Evolutionary conservation across 345 rosid species (phyloP), one percentile per base, ranked within the genome.

Genomic region (Kernera saxatilis): DNA sequence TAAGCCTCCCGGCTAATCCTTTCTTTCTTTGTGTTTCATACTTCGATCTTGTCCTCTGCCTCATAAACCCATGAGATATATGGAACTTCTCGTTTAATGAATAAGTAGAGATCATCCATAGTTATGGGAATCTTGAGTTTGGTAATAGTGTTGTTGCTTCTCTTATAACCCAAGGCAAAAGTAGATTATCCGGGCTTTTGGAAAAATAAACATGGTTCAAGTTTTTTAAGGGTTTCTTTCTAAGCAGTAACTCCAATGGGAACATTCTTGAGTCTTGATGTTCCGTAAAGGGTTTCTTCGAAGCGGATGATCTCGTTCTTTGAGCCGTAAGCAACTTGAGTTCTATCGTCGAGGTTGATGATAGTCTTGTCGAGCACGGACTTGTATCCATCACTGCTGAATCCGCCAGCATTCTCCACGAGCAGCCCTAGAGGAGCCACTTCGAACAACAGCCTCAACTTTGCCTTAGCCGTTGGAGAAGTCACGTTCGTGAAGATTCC

Each of bases 281-380:
- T 78, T 41, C 99, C 99, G 11, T 91, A 87, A 53, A 94, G 79
- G 55, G 84, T 89, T 78, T 94, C 97, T 81, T 91, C 97, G 8
- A 94, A 91, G 1, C 97, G 86, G 56, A 91, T 84, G 41, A 94
- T 87, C 85, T 94, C 99, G 1, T 88, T 78, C 88, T 94, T 91
- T 18, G 97, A 94, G 4, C 99, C 97, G 52, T 88, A 94, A 11
- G 97, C 99, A 14, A 94, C 97, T 84, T 94, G 99, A 57, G 97
- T 92, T 83, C 98, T 84, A 17, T 92, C 98, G n/a, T 89, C 98
- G 8, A 92, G 91, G 74, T 71, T 78, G 37, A 9, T 22, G 53
- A 92, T 83, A 70, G 82, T 86, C 64, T 86, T 88, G 74, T 92
- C 96, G 4, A 92, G 84, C 39, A 92, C 96, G 0, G 98, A 92